These are phyloP conservation scores for Emergomyces orientalis DNA, from an alignment of 2,329 filamentous ascomycete genomes.

Conservation along the genomic window DNA sequence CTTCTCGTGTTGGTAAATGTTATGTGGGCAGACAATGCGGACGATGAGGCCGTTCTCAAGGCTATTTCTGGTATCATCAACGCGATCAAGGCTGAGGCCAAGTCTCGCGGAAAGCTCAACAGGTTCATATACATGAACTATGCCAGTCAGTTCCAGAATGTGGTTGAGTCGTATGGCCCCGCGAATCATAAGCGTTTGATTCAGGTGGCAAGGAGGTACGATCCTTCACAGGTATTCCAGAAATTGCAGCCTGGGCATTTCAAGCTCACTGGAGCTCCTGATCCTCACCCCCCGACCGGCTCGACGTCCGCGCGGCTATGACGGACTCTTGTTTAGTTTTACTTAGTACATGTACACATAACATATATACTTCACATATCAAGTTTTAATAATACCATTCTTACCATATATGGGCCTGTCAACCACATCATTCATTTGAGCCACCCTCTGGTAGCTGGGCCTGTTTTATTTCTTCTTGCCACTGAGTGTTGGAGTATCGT, in stretches of 20 bases:
- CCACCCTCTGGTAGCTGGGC: neutral
- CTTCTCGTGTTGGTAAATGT: conserved; percentile 24
- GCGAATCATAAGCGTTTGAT: conserved; percentile 28
- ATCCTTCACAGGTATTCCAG: conserved; percentile 34
- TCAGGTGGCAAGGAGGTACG: conserved; percentile 29
- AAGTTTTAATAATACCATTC: neutral
- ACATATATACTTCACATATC: neutral
- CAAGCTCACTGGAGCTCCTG: conserved; percentile 25
- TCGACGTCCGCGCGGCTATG: neutral
- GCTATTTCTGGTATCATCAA: conserved; percentile 22
- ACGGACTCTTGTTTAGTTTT: neutral
- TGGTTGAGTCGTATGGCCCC: conserved; percentile 35
- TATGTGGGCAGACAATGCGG: conserved; percentile 25
- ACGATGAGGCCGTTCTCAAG: conserved; percentile 24
- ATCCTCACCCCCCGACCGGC: neutral
- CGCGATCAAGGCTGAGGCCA: conserved; percentile 22
- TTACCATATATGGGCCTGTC: neutral
- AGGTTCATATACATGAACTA: conserved; percentile 43
- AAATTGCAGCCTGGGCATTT: conserved; percentile 34
- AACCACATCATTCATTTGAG: neutral
- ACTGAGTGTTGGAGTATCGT: neutral
- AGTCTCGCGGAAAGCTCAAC: conserved; percentile 21
- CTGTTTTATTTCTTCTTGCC: neutral
- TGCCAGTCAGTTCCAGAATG: conserved; percentile 36
- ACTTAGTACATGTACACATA: neutral